Evolutionary conservation across 1,139 yeast species (phyloP), one percentile per base, ranked within the genome.

Genomic region (Debaryomyces robertsiae): DNA sequence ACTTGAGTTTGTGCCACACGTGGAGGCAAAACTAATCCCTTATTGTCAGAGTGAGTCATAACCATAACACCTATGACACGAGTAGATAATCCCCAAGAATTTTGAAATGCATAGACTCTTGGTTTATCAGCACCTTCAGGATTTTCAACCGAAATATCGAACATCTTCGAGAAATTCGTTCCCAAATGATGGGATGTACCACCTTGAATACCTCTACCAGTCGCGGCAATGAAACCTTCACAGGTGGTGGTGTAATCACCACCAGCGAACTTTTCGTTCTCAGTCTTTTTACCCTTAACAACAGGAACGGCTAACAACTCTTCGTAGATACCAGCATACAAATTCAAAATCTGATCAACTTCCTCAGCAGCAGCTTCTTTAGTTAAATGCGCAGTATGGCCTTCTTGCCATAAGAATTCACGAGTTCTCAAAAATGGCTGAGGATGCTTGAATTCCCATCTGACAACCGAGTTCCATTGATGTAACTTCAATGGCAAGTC

Each of bases 371-470:
- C 97, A 45, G 79, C 91, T 45, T 82, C 84, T 52, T 73, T 70
- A 44, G 94, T 85, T 61, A 93, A 78, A 63, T 88, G 96, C 41
- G 96, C 98, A 40, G 98, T 94, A 73, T 94, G 99, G 52, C 99
- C 99, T 73, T 94, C 99, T 73, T 94, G 99, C 99, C 99, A 94
- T 66, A 94, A 77, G 72, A 94, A 94, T 70, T 94, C 99, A 73
- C 99, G 85, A 11, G 98, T 94, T 79, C 99, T 87, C 61, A 94
- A 74, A 70, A 94, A 94, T 43, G 99, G 99, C 72, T 94, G 99
- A 44, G 99, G 99, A 66, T 94, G 98, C 75, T 94, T 94, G 75
- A 94, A 94, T 71, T 94, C 99, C 99, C 98, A 94, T 77, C 99
- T 84, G 39, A 94, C 98, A 40, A 94, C 98, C 16, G 98, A 91